Evolutionary conservation across 2,329 filamentous ascomycete genomes (phyloP).

Genomic region (Fusarium acutatum): DNA sequence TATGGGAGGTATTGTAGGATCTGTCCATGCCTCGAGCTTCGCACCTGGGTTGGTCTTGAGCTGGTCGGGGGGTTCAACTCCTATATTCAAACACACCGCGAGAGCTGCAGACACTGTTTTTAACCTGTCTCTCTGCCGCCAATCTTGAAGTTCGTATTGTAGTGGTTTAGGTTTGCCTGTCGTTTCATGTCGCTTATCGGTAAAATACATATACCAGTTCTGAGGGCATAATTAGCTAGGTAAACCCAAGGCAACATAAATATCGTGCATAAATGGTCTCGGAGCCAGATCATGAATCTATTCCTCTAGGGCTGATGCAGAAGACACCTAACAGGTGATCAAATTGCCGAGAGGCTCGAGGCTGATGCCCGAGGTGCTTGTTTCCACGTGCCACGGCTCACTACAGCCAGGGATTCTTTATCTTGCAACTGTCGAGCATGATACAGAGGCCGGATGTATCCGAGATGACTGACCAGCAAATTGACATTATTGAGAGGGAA

Average conservation of each 20-base stretch:
- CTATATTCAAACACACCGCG: constrained; percentile 94
- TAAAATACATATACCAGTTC: constrained; percentile 99
- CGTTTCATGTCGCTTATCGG: constrained; percentile 96
- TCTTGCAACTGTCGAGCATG: constrained; percentile 3
- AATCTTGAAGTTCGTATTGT: constrained; percentile 79
- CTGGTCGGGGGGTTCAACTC: constrained; percentile 96
- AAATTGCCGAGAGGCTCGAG: background rate
- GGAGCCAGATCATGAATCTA: background rate
- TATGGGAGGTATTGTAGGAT: constrained; percentile 81
- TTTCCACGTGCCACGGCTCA: constrained; percentile 1
- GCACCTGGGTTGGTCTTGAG: constrained; percentile 94
- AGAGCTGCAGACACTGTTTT: constrained; percentile 97
- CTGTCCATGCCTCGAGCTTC: constrained; percentile 96
- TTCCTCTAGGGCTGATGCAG: background rate
- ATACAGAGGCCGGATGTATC: constrained; percentile 48
- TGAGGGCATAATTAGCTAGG: constrained; percentile 49
- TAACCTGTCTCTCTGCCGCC: constrained; percentile 94
- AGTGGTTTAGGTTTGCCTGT: constrained; percentile 84
- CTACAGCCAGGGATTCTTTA: background rate
- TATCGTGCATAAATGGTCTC: background rate
- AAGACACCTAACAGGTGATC: background rate
- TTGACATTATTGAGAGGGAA: constrained; percentile 20
- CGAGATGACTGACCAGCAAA: constrained; percentile 6
- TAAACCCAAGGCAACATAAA: background rate
- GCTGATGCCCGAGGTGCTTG: background rate